phyloP scores from a whole-genome alignment of 1,139 yeast genomes.

The Pichia sp. region DNA sequence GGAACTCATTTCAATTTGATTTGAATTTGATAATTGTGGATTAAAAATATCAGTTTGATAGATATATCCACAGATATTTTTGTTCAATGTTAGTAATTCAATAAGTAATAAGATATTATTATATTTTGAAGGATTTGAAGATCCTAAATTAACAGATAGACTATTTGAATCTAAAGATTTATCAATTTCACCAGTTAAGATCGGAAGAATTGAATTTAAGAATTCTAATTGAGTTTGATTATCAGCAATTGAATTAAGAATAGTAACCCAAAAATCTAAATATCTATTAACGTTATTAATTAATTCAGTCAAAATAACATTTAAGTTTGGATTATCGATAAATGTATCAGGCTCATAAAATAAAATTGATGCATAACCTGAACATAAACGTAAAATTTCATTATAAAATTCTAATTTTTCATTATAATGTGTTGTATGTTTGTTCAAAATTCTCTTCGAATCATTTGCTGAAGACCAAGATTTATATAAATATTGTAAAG shows the following conservation, averaged over 20 bases:
- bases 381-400: slow-evolving; percentile 47
- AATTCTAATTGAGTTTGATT: slow-evolving; percentile 63
- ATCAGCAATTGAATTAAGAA: slow-evolving; percentile 53
- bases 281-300: slow-evolving; percentile 35
- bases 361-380: slow-evolving; percentile 64
- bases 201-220: slow-evolving; percentile 50
- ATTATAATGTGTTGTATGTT: slow-evolving; percentile 26
- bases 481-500: slow-evolving; percentile 43
- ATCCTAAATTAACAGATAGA: slow-evolving; percentile 37
- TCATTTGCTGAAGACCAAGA: slow-evolving; percentile 40
- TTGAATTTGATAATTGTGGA: slow-evolving; percentile 39
- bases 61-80: slow-evolving; percentile 56
- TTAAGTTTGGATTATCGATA: slow-evolving; percentile 35
- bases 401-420: slow-evolving; percentile 39
- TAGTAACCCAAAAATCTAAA: slow-evolving; percentile 51
- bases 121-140: slow-evolving; percentile 31
- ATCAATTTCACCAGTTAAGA: slow-evolving; percentile 28
- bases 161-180: slow-evolving; percentile 33
- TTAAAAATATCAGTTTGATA: slow-evolving; percentile 52
- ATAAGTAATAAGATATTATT: slow-evolving; percentile 47
- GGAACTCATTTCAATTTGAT: slow-evolving; percentile 54
- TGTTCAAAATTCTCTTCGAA: slow-evolving; percentile 37
- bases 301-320: slow-evolving; percentile 46
- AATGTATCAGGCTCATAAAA: slow-evolving; percentile 71
- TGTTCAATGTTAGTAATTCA: slow-evolving; percentile 56